Base-by-base conservation (phyloP, 2,329 filamentous ascomycete species). In the Aureobasidium sp. region DNA sequence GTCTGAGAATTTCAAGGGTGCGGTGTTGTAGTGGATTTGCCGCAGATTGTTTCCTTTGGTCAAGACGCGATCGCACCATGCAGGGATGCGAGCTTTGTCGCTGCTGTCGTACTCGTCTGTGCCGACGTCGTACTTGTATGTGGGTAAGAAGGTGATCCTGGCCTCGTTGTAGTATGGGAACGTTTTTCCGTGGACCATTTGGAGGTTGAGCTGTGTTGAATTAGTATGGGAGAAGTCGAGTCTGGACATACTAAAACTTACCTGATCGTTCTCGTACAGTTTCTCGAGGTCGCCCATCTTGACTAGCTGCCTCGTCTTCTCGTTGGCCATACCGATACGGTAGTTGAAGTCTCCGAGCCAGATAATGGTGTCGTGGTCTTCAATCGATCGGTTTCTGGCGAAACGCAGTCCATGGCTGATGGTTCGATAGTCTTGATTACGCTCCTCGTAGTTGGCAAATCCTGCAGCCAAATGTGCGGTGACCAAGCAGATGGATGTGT, bases 271-370 rank as follows among this genome's bases (percentile, higher is more conserved):
- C 65, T 94, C 89, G 71, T 96, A 95, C 55, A 97, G 77, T 20
- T 82, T 87, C 62, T 88, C 89, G 12, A 96, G 79, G 69, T 97
- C 88, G 29, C 84, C 80, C 61, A 83, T 81, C 68, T 87, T 83
- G 61, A 96, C 85, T 11, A 96, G 78, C 36, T 86, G 83, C 67
- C 89, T 87, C 8, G 91, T 90, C 64, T 82, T 86, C 42, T 96
- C 91, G 66, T 90, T 86, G 48, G 82, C 83, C 62, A 97, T 81
- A 1, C 92, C 93, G 68, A 99, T 96, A 20, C 94, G 88, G 75
- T 99, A 99, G 72, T 99, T 99, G 79, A 99, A 99, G 74, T 99
- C 94, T 5, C 94, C 94, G 45, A 97, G 82, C 93, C 94, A 99
- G 59, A 97, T 87, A 39, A 97, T 87, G 25, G 89, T 87, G 66